These are phyloP conservation scores for Micractinium conductrix DNA, from an alignment of 139 green algal species.

Conservation along the genomic window DNA sequence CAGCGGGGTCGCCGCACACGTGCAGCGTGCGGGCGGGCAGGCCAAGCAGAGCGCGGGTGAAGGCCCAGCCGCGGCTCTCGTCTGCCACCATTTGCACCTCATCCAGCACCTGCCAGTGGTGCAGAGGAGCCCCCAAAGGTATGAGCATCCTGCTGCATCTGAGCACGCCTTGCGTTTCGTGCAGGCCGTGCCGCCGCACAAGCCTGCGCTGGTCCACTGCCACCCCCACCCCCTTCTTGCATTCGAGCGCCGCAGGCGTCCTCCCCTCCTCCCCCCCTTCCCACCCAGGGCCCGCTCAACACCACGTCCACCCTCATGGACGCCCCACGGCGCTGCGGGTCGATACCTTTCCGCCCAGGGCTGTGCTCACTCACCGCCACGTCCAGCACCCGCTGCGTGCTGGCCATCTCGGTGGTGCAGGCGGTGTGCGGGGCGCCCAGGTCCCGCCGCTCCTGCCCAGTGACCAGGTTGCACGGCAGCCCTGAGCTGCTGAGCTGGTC, in stretches of 20 bases:
- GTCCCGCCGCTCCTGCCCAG: slow-evolving; percentile 84
- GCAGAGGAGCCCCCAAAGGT: too few species aligned
- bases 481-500: slow-evolving; percentile 52
- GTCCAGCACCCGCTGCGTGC: slow-evolving; percentile 37
- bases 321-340: too few species aligned
- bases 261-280: too few species aligned
- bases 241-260: too few species aligned
- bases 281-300: too few species aligned
- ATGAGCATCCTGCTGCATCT: too few species aligned
- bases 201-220: too few species aligned
- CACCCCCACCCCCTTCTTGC: too few species aligned
- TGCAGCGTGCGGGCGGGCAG: slow-evolving; percentile 85
- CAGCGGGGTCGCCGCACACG: slow-evolving; percentile 87
- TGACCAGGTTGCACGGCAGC: slow-evolving; percentile 57
- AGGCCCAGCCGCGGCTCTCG: slow-evolving; percentile 84
- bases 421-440: slow-evolving; percentile 78
- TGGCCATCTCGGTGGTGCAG: slow-evolving; percentile 94
- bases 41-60: slow-evolving; percentile 88
- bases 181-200: too few species aligned
- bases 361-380: slow-evolving; percentile 18
- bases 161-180: too few species aligned
- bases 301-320: too few species aligned
- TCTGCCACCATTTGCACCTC: slow-evolving; percentile 93
- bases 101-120: slow-evolving; percentile 86
- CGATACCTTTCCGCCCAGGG: too few species aligned